Conservation (phyloP, 2,329 filamentous ascomycete genomes). For the Colletotrichum lindemuthianum region DNA sequence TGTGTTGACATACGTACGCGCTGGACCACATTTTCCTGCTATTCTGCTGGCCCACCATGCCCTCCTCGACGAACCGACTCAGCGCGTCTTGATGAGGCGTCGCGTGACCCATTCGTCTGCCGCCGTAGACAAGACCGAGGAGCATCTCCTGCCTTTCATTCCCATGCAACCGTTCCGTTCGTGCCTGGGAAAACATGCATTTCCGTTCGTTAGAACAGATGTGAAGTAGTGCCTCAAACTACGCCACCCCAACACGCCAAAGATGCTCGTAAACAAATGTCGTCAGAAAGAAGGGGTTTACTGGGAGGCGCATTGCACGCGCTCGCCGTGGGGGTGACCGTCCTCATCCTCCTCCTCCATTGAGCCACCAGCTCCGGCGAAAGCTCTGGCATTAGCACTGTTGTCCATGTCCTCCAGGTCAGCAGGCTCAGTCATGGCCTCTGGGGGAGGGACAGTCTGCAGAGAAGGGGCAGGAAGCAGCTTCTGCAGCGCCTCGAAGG, state of each 20-base stretch:
- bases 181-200: conserved; percentile 35
- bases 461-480: conserved; percentile 79
- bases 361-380: conserved; percentile 59
- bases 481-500: conserved; percentile 82
- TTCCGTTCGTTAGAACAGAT: conserved; percentile 30
- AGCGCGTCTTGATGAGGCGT: conserved; percentile 28
- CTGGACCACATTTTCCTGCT: conserved; percentile 32
- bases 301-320: conserved; percentile 89
- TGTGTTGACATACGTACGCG: conserved; percentile 24
- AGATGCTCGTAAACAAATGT: conserved; percentile 35
- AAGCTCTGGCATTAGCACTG: conserved; percentile 72
- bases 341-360: conserved; percentile 84
- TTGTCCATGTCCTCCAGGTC: conserved; percentile 87
- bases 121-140: conserved; percentile 12
- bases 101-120: conserved; percentile 2
- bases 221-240: conserved; percentile 35
- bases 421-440: conserved; percentile 92
- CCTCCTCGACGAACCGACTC: conserved; percentile 33
- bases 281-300: conserved; percentile 58
- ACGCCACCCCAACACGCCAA: conserved; percentile 37
- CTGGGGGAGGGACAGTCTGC: conserved; percentile 75
- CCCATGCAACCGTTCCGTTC: conserved; percentile 36
- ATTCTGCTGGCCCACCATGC: conserved; percentile 26
- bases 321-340: conserved; percentile 77
- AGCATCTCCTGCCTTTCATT: conserved; percentile 9